Evolutionary conservation across 2,329 filamentous ascomycete species (phyloP), one percentile per base, ranked within the genome.

Genomic region (Hymenoscyphus fraxineus): DNA sequence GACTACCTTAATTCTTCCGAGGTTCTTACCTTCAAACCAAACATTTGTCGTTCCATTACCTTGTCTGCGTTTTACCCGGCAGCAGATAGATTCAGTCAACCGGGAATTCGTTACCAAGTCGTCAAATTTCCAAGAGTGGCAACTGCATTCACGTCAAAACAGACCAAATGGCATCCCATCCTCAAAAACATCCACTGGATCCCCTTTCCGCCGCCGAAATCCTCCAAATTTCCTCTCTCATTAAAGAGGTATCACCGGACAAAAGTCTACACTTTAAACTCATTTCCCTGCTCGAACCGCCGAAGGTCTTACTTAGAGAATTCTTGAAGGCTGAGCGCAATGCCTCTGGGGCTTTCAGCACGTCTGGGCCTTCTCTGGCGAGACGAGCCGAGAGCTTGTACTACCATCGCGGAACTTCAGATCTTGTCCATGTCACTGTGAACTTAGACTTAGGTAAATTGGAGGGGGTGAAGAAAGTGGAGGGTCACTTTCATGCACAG

Each of bases 251-350:
- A 27, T 63, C 64, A 39, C 64, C 65, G 13, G 59, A 63, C 3
- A 55, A 68, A 55, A 67, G 40, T n/a, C 62, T 71, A 12, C 69
- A 71, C 51, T 71, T 72, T 65, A 71, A 72, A 58, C 51, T 67
- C 13, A 69, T 71, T 32, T 64, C 63, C 13, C 69, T 71, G 39
- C 35, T 66, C 31, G 71, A 72, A 51, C 71, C 71, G n/a, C 66
- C 66, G 15, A 71, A 72, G 61, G 38, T 57, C 12, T 51, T 58
- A 19, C 64, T 72, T n/a, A 63, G 65, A 16, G 61, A 61, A 0
- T 71, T 65, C 44, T 59, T 72, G 2, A 59, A 57, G 56, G 68
- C 66, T 0, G 71, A 72, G 54, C 41, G 71, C 63, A 68, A 65
- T 63, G 35, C 35, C 35, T 9, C 35, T 35, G 6, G 6, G 35